phyloP scores from a whole-genome alignment of 2,329 filamentous ascomycete species.

The Capronia coronata region DNA sequence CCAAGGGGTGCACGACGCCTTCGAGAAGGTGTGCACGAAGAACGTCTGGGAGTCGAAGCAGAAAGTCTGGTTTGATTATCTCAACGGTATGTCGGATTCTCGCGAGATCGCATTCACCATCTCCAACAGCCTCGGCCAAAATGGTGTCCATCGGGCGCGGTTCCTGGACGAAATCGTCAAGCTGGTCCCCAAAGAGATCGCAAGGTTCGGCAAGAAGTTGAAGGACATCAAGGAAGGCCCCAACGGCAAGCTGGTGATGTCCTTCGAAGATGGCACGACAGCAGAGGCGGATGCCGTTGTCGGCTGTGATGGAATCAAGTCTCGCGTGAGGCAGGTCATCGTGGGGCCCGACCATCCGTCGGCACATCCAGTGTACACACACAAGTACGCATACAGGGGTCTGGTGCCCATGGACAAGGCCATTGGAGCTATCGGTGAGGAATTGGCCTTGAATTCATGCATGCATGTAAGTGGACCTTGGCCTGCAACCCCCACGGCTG shows the following conservation, averaged over 20 bases:
- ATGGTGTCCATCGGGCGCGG: constrained; percentile 43
- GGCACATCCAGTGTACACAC: constrained; percentile 43
- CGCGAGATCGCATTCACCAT: constrained; percentile 37
- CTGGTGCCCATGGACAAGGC: constrained; percentile 55
- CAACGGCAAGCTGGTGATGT: constrained; percentile 33
- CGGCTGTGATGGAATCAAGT: constrained; percentile 61
- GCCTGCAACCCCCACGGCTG: not conserved
- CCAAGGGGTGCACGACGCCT: constrained; percentile 37
- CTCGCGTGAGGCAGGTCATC: constrained; percentile 47
- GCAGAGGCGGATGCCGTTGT: constrained; percentile 41
- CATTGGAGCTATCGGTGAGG: constrained; percentile 42
- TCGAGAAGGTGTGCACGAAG: constrained; percentile 33
- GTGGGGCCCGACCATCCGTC: constrained; percentile 44
- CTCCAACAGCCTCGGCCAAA: constrained; percentile 30
- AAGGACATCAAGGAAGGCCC: constrained; percentile 15
- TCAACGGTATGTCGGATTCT: constrained; percentile 32
- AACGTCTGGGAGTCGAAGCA: constrained; percentile 33
- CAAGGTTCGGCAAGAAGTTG: constrained; percentile 40
- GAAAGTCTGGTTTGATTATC: constrained; percentile 40
- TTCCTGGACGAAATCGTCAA: constrained; percentile 47
- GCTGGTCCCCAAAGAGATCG: constrained; percentile 40
- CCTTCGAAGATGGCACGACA: constrained; percentile 41
- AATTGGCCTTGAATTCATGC: constrained; percentile 43
- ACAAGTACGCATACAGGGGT: constrained; percentile 56
- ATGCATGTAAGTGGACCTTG: constrained; percentile 30